These are phyloP conservation scores for Fusarium caatingaense DNA, from an alignment of 2,329 filamentous ascomycete species.

Conservation along the genomic window DNA sequence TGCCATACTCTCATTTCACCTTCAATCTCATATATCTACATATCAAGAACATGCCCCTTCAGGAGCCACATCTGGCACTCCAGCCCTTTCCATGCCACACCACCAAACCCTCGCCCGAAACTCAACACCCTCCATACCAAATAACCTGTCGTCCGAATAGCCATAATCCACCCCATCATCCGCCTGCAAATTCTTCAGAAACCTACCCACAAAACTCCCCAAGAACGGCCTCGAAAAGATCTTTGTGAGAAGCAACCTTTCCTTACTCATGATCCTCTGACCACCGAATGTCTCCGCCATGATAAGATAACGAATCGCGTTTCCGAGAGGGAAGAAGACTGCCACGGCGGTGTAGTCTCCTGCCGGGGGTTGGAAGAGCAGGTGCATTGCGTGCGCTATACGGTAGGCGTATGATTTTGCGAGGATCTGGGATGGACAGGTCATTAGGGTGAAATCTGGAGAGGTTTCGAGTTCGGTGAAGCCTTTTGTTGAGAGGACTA, in stretches of 20 bases:
- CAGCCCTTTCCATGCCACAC: constrained; percentile 14
- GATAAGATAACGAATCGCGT: constrained; percentile 17
- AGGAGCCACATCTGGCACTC: not conserved
- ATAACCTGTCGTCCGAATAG: not conserved
- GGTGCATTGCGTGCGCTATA: not conserved
- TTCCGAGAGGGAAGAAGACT: constrained; percentile 9
- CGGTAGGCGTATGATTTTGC: constrained; percentile 21
- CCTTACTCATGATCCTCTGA: not conserved
- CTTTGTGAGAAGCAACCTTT: not conserved
- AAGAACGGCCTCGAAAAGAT: constrained; percentile 14
- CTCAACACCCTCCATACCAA: constrained; percentile 14
- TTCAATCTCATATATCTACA: too few species aligned
- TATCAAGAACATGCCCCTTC: not conserved
- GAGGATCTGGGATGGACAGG: not conserved
- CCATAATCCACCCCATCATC: constrained; percentile 23
- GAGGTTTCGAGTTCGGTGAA: constrained; percentile 9
- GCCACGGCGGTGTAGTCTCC: constrained; percentile 6
- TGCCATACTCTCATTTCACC: too few species aligned
- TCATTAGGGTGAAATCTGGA: fast-evolving
- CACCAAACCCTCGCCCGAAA: constrained; percentile 28
- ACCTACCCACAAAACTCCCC: constrained; percentile 14
- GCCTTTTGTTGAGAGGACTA: constrained; percentile 12
- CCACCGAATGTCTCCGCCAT: constrained; percentile 13
- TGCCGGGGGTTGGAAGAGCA: not conserved
- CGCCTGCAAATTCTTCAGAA: constrained; percentile 3